phyloP scores from a whole-genome alignment of 1,284 basidiomycete genomes.

The Phenoliferia sp. region DNA sequence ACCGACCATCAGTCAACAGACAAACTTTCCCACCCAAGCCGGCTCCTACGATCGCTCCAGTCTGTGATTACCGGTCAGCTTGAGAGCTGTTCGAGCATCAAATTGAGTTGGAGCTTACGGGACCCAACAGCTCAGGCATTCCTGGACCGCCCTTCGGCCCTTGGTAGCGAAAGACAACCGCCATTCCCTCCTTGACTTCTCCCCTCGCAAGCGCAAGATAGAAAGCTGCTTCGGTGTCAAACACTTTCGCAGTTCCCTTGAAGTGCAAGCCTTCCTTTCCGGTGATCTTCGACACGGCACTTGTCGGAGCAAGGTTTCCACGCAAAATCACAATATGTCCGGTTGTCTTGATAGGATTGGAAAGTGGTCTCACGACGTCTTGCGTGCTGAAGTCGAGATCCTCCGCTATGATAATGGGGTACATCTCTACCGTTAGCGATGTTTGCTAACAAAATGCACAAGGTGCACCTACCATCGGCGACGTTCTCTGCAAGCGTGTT shows the following conservation, averaged over 20 bases:
- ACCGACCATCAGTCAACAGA: constrained; percentile 79
- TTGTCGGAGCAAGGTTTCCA: constrained; percentile 42
- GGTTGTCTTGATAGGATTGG: constrained; percentile 36
- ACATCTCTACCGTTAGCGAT: too few species aligned
- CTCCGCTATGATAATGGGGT: neutral
- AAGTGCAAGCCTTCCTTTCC: constrained; percentile 87
- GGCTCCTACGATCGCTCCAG: constrained; percentile 82
- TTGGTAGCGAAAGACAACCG: constrained; percentile 10
- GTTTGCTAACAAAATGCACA: neutral
- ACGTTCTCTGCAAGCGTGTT: constrained; percentile 41
- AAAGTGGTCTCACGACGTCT: constrained; percentile 38
- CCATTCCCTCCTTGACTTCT: constrained; percentile 56
- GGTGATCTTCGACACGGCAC: constrained; percentile 85
- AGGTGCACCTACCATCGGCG: too few species aligned
- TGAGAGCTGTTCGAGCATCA: too few species aligned
- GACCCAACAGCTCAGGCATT: constrained; percentile 11
- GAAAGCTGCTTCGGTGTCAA: constrained; percentile 59
- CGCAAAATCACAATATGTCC: constrained; percentile 39
- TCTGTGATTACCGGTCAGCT: too few species aligned
- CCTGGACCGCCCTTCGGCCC: constrained; percentile 12
- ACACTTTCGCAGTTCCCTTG: constrained; percentile 47
- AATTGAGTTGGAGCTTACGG: too few species aligned
- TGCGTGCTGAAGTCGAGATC: constrained; percentile 28
- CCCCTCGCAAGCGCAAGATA: constrained; percentile 76
- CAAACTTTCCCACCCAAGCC: constrained; percentile 82